A percentile compares a stretch with the other conserved stretches of the same genome.
Evolutionary conservation across 768 basidiomycete genomes (phyloP).

Genomic region (Cyclocybe aegerita): DNA sequence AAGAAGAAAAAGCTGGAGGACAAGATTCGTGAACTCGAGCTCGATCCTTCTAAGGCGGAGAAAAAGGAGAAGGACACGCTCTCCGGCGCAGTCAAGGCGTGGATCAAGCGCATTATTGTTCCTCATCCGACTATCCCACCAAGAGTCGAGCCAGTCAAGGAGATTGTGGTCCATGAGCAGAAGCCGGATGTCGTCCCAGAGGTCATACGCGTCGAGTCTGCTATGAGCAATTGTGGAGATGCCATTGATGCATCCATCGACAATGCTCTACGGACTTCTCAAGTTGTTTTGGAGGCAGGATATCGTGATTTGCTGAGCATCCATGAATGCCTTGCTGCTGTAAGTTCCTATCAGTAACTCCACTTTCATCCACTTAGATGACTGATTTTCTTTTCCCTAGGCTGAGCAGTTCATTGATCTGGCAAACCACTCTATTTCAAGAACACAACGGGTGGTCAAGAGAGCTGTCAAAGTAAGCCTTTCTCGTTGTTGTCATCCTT

Average conservation of each 20-base stretch:
- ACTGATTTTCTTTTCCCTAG: slow-evolving; percentile 27
- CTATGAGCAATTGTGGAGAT: slow-evolving; percentile 9
- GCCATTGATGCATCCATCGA: slow-evolving; percentile 37
- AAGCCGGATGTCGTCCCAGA: slow-evolving; percentile 40
- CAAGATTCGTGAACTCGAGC: slow-evolving; percentile 27
- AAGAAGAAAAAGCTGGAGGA: slow-evolving; percentile 39
- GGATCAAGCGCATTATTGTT: slow-evolving; percentile 61
- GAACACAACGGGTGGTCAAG: slow-evolving; percentile 56
- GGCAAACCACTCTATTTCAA: slow-evolving; percentile 54
- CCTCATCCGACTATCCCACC: slow-evolving; percentile 28
- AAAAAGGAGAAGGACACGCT: slow-evolving; percentile 23
- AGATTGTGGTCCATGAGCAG: slow-evolving; percentile 32
- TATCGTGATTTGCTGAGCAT: slow-evolving; percentile 58
- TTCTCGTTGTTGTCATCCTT: background rate
- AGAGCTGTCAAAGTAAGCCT: slow-evolving; percentile 52
- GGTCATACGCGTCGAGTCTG: slow-evolving; percentile 22
- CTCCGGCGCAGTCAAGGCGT: slow-evolving; percentile 52
- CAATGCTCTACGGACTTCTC: slow-evolving; percentile 40
- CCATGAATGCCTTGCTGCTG: slow-evolving; percentile 51
- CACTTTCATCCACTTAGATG: background rate
- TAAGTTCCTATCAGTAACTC: slow-evolving; percentile 29
- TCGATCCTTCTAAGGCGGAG: slow-evolving; percentile 14
- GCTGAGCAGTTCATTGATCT: slow-evolving; percentile 56
- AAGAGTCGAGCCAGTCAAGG: slow-evolving; percentile 38
- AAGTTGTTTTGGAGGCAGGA: slow-evolving; percentile 50